Evolutionary conservation across 1,139 yeast genomes (phyloP).

Genomic region (Pichia sp.): DNA sequence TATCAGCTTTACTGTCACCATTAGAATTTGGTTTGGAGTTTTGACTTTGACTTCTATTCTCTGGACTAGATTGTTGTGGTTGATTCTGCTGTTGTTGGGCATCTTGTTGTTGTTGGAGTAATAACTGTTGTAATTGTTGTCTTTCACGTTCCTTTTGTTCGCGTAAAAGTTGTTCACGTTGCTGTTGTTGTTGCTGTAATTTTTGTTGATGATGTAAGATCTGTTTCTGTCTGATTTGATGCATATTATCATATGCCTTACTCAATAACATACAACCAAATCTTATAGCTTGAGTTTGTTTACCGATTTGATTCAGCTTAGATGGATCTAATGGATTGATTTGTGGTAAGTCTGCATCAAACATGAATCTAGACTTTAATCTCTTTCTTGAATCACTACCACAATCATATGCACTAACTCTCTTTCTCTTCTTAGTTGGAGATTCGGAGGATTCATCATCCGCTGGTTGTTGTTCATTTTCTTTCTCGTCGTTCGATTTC

Average conservation of each 20-base stretch:
- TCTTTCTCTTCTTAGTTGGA: constrained; percentile 4
- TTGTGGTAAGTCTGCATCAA: constrained; percentile 62
- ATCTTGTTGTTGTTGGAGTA: constrained; percentile 3
- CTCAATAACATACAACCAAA: constrained; percentile 90
- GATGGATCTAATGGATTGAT: constrained; percentile 67
- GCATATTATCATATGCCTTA: constrained; percentile 73
- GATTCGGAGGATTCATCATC: background rate
- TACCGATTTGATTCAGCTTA: constrained; percentile 74
- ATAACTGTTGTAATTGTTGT: constrained; percentile 7
- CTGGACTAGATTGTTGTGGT: background rate
- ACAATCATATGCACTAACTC: constrained; percentile 53
- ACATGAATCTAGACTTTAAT: constrained; percentile 70
- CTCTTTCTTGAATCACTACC: constrained; percentile 52
- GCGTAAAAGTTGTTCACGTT: constrained; percentile 39
- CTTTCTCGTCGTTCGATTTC: constrained; percentile 19
- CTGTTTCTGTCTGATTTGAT: constrained; percentile 41
- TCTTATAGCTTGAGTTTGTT: constrained; percentile 84
- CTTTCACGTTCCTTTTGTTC: constrained; percentile 15
- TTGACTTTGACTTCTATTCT: constrained; percentile 2
- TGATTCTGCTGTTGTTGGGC: too few relatives aligned
- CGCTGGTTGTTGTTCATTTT: constrained; percentile 11
- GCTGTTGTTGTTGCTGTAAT: constrained; percentile 47
- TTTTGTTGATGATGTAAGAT: constrained; percentile 53
- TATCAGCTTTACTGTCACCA: constrained; percentile 1
- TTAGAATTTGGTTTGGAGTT: constrained; percentile 1